These are phyloP conservation scores for Penicillium egyptiacum DNA, from an alignment of 495 filamentous ascomycete species.

Conservation along the genomic window DNA sequence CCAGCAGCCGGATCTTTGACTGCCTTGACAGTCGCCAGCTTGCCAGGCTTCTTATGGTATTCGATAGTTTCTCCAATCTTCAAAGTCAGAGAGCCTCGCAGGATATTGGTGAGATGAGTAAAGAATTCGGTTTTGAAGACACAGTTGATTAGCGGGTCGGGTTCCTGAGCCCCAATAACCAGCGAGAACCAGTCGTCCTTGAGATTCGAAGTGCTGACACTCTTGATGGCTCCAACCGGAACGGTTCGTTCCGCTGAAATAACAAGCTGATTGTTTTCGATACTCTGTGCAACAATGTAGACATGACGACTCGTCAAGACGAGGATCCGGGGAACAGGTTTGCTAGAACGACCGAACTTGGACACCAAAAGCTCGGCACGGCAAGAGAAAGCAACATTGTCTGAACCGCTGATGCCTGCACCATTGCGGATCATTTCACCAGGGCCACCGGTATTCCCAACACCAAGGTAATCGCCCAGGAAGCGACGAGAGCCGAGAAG, in stretches of 20 bases:
- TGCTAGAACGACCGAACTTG: conserved; percentile 94
- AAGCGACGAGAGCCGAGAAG: conserved; percentile 88
- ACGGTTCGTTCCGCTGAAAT: conserved; percentile 81
- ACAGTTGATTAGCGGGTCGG: conserved; percentile 89
- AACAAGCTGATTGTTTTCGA: conserved; percentile 77
- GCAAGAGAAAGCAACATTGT: conserved; percentile 83
- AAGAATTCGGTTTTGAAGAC: conserved; percentile 97
- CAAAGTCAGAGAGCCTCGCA: conserved; percentile 76
- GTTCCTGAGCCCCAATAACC: conserved; percentile 84
- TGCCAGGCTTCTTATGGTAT: conserved; percentile 98
- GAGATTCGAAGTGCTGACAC: conserved; percentile 70
- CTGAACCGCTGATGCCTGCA: conserved; percentile 64
- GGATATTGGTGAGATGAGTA: conserved; percentile 74
- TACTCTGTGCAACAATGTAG: conserved; percentile 79
- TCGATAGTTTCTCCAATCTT: conserved; percentile 82
- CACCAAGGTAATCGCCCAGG: conserved; percentile 91
- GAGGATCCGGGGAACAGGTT: conserved; percentile 80
- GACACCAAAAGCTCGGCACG: conserved; percentile 83
- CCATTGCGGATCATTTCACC: conserved; percentile 77
- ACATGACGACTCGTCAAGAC: conserved; percentile 84
- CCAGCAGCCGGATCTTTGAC: conserved; percentile 77
- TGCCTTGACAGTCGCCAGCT: conserved; percentile 81
- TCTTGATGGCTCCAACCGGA: conserved; percentile 82
- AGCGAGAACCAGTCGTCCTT: conserved; percentile 97
- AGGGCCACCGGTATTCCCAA: conserved; percentile 75